phyloP scores from a whole-genome alignment of 139 green algal genomes.

The Nannochloris sp. region DNA sequence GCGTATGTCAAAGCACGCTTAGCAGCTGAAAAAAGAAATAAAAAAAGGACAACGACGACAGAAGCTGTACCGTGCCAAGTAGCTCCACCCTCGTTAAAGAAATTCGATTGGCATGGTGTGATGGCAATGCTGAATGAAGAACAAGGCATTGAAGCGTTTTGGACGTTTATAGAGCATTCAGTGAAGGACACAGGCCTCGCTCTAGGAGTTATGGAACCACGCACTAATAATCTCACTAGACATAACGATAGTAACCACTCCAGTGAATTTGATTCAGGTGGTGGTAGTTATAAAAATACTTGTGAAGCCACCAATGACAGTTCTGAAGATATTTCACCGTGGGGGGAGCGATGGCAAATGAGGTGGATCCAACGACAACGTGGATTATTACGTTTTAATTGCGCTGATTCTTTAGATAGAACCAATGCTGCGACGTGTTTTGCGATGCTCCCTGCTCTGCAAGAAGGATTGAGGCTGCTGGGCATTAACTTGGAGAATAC shows the following conservation, averaged over 20 bases:
- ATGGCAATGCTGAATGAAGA: constrained; percentile 79
- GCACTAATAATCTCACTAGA: not conserved
- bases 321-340: constrained; percentile 2
- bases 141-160: constrained; percentile 84
- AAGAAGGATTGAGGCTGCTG: constrained; percentile 49
- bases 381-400: constrained; percentile 91
- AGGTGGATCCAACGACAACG: constrained; percentile 49
- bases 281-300: too few species aligned
- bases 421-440: constrained; percentile 97
- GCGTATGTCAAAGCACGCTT: constrained; percentile 40
- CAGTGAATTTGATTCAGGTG: too few species aligned
- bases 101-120: constrained; percentile 96
- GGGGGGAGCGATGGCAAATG: constrained; percentile 33
- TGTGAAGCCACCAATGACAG: not conserved
- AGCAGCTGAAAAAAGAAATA: not conserved
- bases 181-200: constrained; percentile 23
- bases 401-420: constrained; percentile 93
- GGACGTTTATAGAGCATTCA: constrained; percentile 55
- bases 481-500: constrained; percentile 45
- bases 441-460: constrained; percentile 42
- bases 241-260: not conserved
- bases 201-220: not conserved
- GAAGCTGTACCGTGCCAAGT: too few species aligned
- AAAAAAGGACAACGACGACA: not conserved
- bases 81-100: constrained; percentile 30